These are phyloP conservation scores for Corymbia calophylla DNA, from an alignment of 441 rosid species.

Conservation along the genomic window DNA sequence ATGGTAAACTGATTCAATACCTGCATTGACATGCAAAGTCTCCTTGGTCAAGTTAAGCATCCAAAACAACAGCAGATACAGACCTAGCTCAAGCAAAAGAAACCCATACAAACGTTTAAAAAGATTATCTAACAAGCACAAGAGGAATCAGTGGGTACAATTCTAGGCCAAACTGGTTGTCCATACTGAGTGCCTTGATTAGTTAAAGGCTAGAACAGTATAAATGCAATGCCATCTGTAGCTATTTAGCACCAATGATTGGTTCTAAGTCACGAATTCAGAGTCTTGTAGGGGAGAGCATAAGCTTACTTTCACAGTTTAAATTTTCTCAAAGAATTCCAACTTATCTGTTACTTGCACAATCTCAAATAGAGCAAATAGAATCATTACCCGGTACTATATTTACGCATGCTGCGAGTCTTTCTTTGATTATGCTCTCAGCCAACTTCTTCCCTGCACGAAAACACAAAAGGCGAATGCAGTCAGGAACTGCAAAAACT, in stretches of 20 bases:
- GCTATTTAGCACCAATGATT: background rate
- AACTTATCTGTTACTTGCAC: background rate
- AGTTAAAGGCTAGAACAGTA: background rate
- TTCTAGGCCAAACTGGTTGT: background rate
- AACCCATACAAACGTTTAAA: background rate
- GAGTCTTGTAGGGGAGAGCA: background rate
- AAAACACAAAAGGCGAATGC: background rate
- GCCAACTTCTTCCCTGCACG: slow-evolving; percentile 74
- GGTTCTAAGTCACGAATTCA: background rate
- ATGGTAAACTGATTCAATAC: slow-evolving; percentile 61
- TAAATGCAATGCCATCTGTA: background rate
- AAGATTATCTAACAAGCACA: background rate
- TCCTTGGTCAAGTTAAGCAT: background rate
- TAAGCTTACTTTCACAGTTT: background rate
- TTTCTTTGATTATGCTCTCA: slow-evolving; percentile 56
- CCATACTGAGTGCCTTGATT: background rate
- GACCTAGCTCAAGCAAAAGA: background rate
- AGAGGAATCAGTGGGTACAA: background rate
- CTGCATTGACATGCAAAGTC: slow-evolving; percentile 25
- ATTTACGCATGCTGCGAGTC: slow-evolving; percentile 85
- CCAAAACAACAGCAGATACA: background rate
- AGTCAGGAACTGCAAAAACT: background rate
- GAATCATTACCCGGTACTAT: slow-evolving; percentile 49
- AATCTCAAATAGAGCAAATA: background rate
- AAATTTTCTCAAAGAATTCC: background rate